phyloP scores from a whole-genome alignment of 2,329 filamentous ascomycete species.

The Phoma sp. region DNA sequence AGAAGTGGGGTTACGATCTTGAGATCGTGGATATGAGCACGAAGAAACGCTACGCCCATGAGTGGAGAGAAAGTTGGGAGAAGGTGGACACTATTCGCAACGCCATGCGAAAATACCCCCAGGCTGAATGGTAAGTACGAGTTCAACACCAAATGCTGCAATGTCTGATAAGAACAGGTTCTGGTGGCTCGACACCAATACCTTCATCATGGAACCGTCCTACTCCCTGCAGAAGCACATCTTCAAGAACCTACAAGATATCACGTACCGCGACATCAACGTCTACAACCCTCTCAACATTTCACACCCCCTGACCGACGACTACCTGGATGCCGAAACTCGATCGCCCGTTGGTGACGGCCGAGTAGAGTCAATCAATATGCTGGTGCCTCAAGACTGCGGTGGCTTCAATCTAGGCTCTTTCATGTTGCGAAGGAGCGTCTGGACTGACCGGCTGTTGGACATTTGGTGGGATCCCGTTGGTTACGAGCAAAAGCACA shows the following conservation, averaged over 20 bases:
- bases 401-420: slow-evolving; percentile 95
- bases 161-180: slow-evolving; percentile 70
- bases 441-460: slow-evolving; percentile 89
- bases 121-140: slow-evolving; percentile 85
- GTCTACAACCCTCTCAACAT: slow-evolving; percentile 95
- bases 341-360: slow-evolving; percentile 80
- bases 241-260: slow-evolving; percentile 77
- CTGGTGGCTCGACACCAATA: slow-evolving; percentile 99
- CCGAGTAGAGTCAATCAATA: slow-evolving; percentile 78
- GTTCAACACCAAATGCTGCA: background rate
- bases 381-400: slow-evolving; percentile 92
- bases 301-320: slow-evolving; percentile 76
- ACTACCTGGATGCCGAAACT: slow-evolving; percentile 78
- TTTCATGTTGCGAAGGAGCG: slow-evolving; percentile 86
- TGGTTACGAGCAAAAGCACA: slow-evolving; percentile 96
- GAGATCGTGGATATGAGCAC: slow-evolving; percentile 99
- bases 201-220: slow-evolving; percentile 94
- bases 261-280: slow-evolving; percentile 95
- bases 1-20: slow-evolving; percentile 90
- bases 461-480: slow-evolving; percentile 99
- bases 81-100: slow-evolving; percentile 94
- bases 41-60: slow-evolving; percentile 97
- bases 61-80: slow-evolving; percentile 99
- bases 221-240: slow-evolving; percentile 90
- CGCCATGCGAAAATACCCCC: slow-evolving; percentile 88